Percentiles rank a stretch among this genome's conserved stretches.
Conservation (phyloP, 805 yeast species). For the Nakazawaea sp. region DNA sequence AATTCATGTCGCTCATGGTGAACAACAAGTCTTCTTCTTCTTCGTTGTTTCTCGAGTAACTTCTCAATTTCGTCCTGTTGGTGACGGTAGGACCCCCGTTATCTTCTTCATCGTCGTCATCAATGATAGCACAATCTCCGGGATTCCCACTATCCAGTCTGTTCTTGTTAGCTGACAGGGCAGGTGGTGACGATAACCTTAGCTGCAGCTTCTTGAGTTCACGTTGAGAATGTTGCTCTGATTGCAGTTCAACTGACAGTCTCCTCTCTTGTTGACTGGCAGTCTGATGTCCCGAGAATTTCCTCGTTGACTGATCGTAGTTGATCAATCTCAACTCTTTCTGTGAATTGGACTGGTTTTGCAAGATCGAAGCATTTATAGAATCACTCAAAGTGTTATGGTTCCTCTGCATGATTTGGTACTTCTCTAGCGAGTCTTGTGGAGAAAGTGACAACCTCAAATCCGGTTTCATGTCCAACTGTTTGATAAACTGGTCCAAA, state of each 20-base stretch:
- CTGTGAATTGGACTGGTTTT: conserved; percentile 6
- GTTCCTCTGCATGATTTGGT: conserved; percentile 12
- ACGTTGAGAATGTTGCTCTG: too few species aligned
- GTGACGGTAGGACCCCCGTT: background rate
- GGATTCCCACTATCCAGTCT: background rate
- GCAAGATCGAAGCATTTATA: conserved; percentile 11
- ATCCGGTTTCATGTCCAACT: conserved; percentile 30
- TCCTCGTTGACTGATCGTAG: conserved; percentile 4
- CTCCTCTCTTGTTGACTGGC: conserved; percentile 19
- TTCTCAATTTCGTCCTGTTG: background rate
- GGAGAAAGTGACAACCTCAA: conserved; percentile 23
- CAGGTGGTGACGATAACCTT: too few species aligned
- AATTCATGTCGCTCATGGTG: conserved; percentile 65
- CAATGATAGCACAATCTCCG: background rate
- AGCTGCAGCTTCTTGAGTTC: too few species aligned
- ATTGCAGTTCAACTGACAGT: conserved; percentile 26
- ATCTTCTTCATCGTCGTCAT: background rate
- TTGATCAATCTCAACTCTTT: conserved; percentile 6
- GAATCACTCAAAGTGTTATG: conserved; percentile 14
- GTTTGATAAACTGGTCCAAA: conserved; percentile 25
- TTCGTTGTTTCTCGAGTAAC: conserved; percentile 26
- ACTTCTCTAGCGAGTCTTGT: conserved; percentile 12
- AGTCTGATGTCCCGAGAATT: conserved; percentile 1
- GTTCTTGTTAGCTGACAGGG: background rate
- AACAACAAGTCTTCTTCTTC: conserved; percentile 64